Percentiles rank a stretch among this genome's conserved stretches.
Conservation (phyloP, 1,284 basidiomycete species). For the Naganishia albida region DNA sequence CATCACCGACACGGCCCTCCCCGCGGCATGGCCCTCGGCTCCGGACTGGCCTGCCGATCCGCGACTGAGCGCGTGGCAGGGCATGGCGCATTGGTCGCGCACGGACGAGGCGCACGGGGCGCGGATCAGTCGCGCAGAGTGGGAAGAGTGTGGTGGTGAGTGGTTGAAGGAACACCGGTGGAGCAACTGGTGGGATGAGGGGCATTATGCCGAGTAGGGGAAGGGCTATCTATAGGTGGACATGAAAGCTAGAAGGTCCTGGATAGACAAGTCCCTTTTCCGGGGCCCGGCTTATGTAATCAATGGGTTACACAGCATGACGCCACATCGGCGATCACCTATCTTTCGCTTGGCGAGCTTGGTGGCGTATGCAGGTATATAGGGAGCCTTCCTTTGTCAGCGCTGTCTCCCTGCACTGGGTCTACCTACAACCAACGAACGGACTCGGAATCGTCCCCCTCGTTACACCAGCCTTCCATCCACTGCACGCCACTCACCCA, state of each 20-base stretch:
- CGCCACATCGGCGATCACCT: not conserved
- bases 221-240: no score
- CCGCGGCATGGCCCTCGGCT: constrained; percentile 58
- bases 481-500: not conserved
- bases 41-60: constrained; percentile 59
- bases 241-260: no score
- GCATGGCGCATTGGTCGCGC: constrained; percentile 80
- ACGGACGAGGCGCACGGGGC: constrained; percentile 64
- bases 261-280: no score
- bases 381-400: not conserved
- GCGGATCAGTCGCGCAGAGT: constrained; percentile 73
- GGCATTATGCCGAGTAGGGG: constrained; percentile 15
- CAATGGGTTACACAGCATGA: constrained; percentile 5
- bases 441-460: not conserved
- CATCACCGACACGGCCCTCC: constrained; percentile 43
- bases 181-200: constrained; percentile 50
- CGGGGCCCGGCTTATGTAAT: no score
- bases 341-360: not conserved
- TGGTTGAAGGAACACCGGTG: constrained; percentile 59
- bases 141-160: constrained; percentile 88
- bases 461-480: not conserved
- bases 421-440: not conserved
- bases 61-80: constrained; percentile 80
- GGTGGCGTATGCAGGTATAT: constrained; percentile 8
- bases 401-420: not conserved